A percentile compares a stretch with the other conserved stretches of the same genome.
Evolutionary conservation across 306 rosid species (phyloP).

Genomic region (Castanospermum australe): DNA sequence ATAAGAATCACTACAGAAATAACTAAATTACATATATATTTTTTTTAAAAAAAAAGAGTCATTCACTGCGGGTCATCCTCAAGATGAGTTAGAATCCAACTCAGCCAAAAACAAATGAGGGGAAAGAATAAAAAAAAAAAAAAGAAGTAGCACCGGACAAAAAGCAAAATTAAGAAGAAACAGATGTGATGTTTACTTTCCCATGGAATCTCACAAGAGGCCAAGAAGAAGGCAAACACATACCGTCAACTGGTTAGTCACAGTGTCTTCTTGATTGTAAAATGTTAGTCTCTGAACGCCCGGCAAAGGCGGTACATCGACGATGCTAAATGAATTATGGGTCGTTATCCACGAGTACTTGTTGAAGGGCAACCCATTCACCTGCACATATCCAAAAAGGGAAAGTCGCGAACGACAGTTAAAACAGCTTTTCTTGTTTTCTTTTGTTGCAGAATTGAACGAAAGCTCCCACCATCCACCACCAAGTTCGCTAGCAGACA

Average conservation of each 20-base stretch:
- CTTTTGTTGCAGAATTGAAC: not conserved
- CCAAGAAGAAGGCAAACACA: slow-evolving; percentile 14
- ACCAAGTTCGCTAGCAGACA: too few relatives aligned
- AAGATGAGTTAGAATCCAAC: not conserved
- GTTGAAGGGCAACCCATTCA: slow-evolving; percentile 79
- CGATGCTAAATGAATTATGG: slow-evolving; percentile 90
- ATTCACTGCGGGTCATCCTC: not conserved
- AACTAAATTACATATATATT: too few relatives aligned
- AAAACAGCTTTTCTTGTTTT: not conserved
- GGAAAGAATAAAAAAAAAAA: not conserved
- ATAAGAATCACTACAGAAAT: slow-evolving; percentile 17
- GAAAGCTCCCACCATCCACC: not conserved
- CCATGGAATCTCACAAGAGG: not conserved
- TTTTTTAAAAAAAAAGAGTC: too few relatives aligned
- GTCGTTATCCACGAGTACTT: slow-evolving; percentile 93
- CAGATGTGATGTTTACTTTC: not conserved
- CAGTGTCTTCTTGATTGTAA: slow-evolving; percentile 88
- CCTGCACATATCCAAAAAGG: slow-evolving; percentile 44
- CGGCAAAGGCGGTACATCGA: slow-evolving; percentile 67
- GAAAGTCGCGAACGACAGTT: not conserved
- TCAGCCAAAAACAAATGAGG: not conserved
- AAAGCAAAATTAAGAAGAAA: not conserved
- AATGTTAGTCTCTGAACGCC: slow-evolving; percentile 87
- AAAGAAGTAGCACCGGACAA: not conserved
- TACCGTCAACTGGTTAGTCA: slow-evolving; percentile 86